Evolutionary conservation across 352 stramenopile species (phyloP).

Genomic region (Pythium myriotylum): DNA sequence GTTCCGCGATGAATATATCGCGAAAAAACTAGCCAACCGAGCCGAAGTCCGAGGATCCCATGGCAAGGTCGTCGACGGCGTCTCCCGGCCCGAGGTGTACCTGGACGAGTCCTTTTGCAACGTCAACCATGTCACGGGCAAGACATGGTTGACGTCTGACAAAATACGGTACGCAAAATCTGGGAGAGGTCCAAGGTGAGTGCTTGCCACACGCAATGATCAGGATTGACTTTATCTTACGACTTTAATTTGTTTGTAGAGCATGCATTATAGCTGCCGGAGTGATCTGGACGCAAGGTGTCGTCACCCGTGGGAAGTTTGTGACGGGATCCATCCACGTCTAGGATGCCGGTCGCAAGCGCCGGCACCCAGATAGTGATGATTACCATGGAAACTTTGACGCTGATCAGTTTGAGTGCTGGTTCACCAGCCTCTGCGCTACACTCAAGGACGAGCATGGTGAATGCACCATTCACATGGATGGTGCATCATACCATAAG

Average conservation of each 20-base stretch:
- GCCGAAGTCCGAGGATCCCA: neutral
- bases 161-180: constrained; percentile 13
- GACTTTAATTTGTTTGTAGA: neutral
- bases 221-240: neutral
- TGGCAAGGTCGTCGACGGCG: neutral
- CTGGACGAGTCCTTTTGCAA: constrained; percentile 34
- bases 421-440: too few relatives aligned
- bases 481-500: too few relatives aligned
- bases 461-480: too few relatives aligned
- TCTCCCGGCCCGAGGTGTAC: constrained; percentile 14
- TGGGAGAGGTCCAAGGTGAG: neutral
- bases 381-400: too few relatives aligned
- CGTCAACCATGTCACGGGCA: constrained; percentile 23
- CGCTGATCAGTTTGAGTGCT: too few relatives aligned
- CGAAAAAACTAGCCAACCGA: constrained; percentile 18
- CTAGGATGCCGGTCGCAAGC: too few relatives aligned
- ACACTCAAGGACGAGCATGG: too few relatives aligned
- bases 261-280: neutral
- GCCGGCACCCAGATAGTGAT: too few relatives aligned
- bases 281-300: neutral
- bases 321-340: too few relatives aligned
- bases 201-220: too few relatives aligned
- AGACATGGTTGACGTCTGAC: constrained; percentile 26
- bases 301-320: too few relatives aligned
- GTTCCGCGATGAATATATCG: constrained; percentile 16